Conservation (phyloP, 352 stramenopile genomes). For the Discostella stelligera region DNA sequence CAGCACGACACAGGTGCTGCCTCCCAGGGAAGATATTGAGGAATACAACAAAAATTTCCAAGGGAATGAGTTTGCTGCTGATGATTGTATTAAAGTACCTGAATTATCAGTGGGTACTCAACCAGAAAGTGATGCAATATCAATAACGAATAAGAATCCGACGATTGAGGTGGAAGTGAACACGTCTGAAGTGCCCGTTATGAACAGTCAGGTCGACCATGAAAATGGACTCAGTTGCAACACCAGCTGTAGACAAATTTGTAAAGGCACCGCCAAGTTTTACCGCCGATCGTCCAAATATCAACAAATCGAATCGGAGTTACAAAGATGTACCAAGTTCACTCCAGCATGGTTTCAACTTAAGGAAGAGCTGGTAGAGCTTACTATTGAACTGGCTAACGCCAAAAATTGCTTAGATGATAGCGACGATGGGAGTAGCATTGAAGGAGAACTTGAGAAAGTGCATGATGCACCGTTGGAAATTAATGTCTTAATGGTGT, state of each 20-base stretch:
- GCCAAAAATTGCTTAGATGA: background rate
- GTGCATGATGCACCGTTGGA: slow-evolving; percentile 20
- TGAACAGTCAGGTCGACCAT: background rate
- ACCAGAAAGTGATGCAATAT: background rate
- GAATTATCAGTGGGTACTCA: background rate
- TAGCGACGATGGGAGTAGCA: background rate
- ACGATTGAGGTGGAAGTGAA: background rate
- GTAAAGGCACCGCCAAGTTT: background rate
- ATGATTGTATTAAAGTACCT: background rate
- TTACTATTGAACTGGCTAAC: slow-evolving; percentile 23
- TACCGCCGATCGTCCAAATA: slow-evolving; percentile 9
- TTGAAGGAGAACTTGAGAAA: background rate
- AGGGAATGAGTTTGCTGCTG: background rate
- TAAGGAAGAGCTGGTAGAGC: slow-evolving; percentile 46
- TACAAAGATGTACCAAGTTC: slow-evolving; percentile 39
- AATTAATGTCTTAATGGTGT: slow-evolving; percentile 15
- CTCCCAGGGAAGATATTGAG: too few relatives aligned
- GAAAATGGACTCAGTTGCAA: background rate
- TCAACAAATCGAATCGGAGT: slow-evolving; percentile 19
- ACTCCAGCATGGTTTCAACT: slow-evolving; percentile 49
- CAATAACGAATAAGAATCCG: background rate
- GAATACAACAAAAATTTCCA: too few relatives aligned
- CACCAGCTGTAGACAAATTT: background rate
- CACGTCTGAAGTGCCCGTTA: background rate
- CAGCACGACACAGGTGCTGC: background rate